Conservation (phyloP, 108 stramenopile species). For the Poteriospumella lacustris region DNA sequence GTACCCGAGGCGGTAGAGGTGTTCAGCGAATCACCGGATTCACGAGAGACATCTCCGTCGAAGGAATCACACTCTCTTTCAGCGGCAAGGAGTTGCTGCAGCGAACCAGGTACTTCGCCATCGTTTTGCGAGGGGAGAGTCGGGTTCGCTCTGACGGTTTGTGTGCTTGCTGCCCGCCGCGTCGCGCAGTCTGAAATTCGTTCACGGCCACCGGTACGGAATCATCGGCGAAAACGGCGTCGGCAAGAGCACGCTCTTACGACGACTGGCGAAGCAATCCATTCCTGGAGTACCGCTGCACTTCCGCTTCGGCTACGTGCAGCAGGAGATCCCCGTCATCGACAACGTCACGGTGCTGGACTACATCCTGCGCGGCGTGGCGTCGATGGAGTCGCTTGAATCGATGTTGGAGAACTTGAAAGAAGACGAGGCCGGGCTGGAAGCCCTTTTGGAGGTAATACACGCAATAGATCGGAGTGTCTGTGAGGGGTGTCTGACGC, state of each 20-base stretch:
- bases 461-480: too few relatives aligned
- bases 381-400: neutral
- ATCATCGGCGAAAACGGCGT: constrained; percentile 19
- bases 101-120: neutral
- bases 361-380: neutral
- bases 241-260: constrained; percentile 12
- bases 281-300: neutral
- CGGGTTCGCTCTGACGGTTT: too few relatives aligned
- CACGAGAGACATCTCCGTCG: constrained; percentile 17
- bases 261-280: neutral
- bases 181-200: neutral
- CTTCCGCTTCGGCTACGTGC: neutral
- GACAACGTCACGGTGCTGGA: neutral
- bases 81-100: neutral
- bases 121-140: neutral
- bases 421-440: neutral
- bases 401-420: neutral
- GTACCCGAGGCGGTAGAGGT: neutral
- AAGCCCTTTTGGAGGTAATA: neutral
- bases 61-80: constrained; percentile 15
- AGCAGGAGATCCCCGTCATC: neutral
- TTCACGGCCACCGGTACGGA: constrained; percentile 12
- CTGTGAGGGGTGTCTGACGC: neutral
- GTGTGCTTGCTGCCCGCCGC: neutral
- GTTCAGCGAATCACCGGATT: neutral